phyloP scores from a whole-genome alignment of 2,329 filamentous ascomycete genomes.

The Didymella exigua region DNA sequence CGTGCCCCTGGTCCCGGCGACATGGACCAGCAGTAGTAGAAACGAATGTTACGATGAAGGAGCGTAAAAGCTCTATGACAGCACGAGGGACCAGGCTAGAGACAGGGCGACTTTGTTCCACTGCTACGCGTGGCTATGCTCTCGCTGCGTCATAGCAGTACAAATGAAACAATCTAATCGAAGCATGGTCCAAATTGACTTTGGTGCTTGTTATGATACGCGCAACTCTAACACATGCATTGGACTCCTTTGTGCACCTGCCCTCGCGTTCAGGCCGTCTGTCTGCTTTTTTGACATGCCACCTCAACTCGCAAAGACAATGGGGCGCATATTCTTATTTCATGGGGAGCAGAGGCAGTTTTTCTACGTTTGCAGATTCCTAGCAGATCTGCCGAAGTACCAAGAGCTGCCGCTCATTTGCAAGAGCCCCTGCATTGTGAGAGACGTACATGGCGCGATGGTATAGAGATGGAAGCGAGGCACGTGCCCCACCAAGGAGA shows the following conservation, averaged over 20 bases:
- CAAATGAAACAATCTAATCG: constrained; percentile 1
- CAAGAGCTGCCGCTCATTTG: neutral
- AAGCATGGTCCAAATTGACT: neutral
- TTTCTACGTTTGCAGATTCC: too few relatives aligned
- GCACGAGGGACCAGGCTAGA: neutral
- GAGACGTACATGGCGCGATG: neutral
- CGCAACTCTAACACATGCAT: neutral
- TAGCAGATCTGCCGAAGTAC: neutral
- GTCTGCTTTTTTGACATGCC: neutral
- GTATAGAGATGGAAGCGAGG: constrained; percentile 1
- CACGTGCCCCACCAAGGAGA: constrained; percentile 11
- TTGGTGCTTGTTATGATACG: neutral
- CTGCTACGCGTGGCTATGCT: neutral
- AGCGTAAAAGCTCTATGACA: neutral
- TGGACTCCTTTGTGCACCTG: neutral
- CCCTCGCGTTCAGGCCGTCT: neutral
- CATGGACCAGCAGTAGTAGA: constrained; percentile 9
- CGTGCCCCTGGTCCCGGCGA: constrained; percentile 17
- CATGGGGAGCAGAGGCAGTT: neutral
- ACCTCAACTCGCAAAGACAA: too few relatives aligned
- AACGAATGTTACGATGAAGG: neutral
- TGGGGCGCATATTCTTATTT: too few relatives aligned
- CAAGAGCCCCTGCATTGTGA: too few relatives aligned
- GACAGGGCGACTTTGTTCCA: neutral
- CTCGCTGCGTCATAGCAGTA: neutral